phyloP scores from a whole-genome alignment of 2,329 filamentous ascomycete genomes.

The Exophiala alcalophila region DNA sequence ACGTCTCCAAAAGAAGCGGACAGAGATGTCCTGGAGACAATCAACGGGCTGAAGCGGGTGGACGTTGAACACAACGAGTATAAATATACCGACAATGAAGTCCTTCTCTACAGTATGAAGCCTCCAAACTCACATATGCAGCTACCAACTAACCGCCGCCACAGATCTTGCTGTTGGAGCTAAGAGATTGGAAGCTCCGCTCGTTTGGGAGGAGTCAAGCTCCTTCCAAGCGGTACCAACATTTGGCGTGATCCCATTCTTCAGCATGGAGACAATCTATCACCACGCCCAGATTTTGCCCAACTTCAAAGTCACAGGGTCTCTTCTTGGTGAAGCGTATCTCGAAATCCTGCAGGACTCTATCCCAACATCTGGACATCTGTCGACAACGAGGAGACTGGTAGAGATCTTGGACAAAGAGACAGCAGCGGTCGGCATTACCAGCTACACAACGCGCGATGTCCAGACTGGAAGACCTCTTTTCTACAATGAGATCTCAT shows the following conservation, averaged over 20 bases:
- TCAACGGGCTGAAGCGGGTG: conserved; percentile 80
- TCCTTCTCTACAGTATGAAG: conserved; percentile 79
- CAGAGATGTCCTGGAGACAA: conserved; percentile 71
- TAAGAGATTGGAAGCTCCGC: conserved; percentile 79
- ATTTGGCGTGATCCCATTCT: conserved; percentile 88
- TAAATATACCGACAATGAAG: conserved; percentile 78
- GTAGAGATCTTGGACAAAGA: conserved; percentile 97
- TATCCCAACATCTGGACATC: conserved; percentile 69
- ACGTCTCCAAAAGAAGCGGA: conserved; percentile 64
- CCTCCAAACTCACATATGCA: conserved; percentile 50
- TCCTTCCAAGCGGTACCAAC: conserved; percentile 85
- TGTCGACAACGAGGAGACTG: conserved; percentile 52
- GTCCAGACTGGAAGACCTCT: conserved; percentile 79
- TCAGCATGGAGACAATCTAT: conserved; percentile 77
- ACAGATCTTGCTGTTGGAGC: conserved; percentile 78
- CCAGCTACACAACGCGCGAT: conserved; percentile 76
- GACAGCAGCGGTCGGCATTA: conserved; percentile 76
- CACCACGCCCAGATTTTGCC: conserved; percentile 77
- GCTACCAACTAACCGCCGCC: not conserved
- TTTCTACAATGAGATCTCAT: conserved; percentile 94
- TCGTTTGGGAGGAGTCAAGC: conserved; percentile 85
- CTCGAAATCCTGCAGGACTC: conserved; percentile 89
- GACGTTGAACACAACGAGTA: conserved; percentile 57
- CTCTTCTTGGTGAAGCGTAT: conserved; percentile 96
- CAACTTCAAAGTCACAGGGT: conserved; percentile 97